Evolutionary conservation across 371 early-diverging fungal genomes (phyloP).

Genomic region (Lichtheimia ramosa): DNA sequence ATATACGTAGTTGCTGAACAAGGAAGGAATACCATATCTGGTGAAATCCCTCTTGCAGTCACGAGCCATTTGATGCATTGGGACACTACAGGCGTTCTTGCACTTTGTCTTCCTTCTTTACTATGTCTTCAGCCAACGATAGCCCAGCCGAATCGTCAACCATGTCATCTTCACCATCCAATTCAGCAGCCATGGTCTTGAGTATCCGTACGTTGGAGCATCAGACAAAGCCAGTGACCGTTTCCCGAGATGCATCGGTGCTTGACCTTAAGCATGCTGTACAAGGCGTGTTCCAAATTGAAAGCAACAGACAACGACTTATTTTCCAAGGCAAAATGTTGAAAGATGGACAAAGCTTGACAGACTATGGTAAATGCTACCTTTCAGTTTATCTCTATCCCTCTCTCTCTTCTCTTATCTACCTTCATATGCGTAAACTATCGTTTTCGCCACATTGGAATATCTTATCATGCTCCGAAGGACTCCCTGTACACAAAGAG

Average conservation of each 20-base stretch:
- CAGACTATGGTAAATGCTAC: conserved; percentile 51
- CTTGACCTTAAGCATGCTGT: conserved; percentile 56
- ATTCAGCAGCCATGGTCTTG: conserved; percentile 33
- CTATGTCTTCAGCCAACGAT: too few species aligned
- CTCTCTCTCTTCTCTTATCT: not conserved
- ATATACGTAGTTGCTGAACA: too few species aligned
- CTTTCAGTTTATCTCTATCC: too few species aligned
- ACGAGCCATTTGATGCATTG: too few species aligned
- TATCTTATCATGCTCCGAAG: not conserved
- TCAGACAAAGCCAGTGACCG: conserved; percentile 50
- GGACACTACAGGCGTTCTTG: too few species aligned
- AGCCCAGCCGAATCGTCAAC: too few species aligned
- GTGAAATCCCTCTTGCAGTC: too few species aligned
- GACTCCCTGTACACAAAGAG: too few species aligned
- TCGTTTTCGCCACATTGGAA: not conserved
- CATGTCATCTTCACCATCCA: too few species aligned
- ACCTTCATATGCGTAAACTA: not conserved
- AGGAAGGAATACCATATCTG: too few species aligned
- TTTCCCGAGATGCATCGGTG: conserved; percentile 53
- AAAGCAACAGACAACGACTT: conserved; percentile 54
- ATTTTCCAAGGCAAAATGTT: conserved; percentile 63
- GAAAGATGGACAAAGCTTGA: conserved; percentile 51
- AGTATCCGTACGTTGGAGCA: conserved; percentile 57
- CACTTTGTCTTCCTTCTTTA: too few species aligned
- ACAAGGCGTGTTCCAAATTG: conserved; percentile 50